These are phyloP conservation scores for Kuraishia borneana DNA, from an alignment of 805 yeast genomes.

Conservation along the genomic window DNA sequence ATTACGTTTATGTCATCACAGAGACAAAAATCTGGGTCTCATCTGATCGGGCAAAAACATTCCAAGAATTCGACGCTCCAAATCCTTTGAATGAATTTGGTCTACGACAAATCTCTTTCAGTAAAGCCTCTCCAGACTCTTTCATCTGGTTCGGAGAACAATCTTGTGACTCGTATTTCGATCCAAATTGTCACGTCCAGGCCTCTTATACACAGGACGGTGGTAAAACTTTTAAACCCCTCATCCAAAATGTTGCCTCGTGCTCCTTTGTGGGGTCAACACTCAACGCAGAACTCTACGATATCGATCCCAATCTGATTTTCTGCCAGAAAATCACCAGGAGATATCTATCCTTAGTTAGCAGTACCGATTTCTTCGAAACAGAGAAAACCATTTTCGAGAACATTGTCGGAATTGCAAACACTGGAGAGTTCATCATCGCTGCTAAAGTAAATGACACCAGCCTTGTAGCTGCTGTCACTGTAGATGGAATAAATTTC, in stretches of 20 bases:
- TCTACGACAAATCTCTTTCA: constrained; percentile 43
- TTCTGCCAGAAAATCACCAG: constrained; percentile 45
- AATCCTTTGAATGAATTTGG: constrained; percentile 27
- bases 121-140: constrained; percentile 39
- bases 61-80: constrained; percentile 38
- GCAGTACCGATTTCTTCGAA: constrained; percentile 44
- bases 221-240: constrained; percentile 49
- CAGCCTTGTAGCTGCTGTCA: constrained; percentile 56
- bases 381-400: constrained; percentile 32
- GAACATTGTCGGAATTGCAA: constrained; percentile 61
- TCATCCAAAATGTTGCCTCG: constrained; percentile 38
- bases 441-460: constrained; percentile 48
- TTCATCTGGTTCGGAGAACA: constrained; percentile 63
- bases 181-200: constrained; percentile 38
- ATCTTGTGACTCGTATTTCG: constrained; percentile 36
- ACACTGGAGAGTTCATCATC: constrained; percentile 58
- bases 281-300: constrained; percentile 21
- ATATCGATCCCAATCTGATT: constrained; percentile 36
- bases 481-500: constrained; percentile 67
- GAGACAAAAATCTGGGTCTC: constrained; percentile 44
- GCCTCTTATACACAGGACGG: constrained; percentile 57
- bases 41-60: constrained; percentile 54
- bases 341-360: constrained; percentile 18
- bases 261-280: constrained; percentile 64
- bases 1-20: constrained; percentile 46